Percentiles rank a stretch among this genome's conserved stretches.
Conservation (phyloP, 805 yeast species). For the Nakazawaea ambrosiae region DNA sequence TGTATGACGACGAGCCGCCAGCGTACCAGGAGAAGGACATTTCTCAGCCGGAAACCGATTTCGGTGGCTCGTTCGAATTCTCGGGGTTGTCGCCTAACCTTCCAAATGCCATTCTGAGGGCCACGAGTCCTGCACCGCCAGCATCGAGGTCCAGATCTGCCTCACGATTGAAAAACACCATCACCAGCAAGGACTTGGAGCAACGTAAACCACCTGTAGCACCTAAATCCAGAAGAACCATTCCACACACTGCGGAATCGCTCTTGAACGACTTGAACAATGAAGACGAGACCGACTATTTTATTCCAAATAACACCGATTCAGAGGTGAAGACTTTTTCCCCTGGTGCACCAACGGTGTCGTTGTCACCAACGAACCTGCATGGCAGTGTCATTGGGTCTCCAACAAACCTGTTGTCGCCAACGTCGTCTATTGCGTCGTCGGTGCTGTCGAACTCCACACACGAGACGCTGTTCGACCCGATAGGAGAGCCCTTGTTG, state of each 20-base stretch:
- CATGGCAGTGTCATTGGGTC: background rate
- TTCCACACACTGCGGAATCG: slow-evolving; percentile 10
- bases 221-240: background rate
- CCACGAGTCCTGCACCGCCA: slow-evolving; percentile 20
- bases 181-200: background rate
- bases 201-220: background rate
- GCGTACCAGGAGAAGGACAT: slow-evolving; percentile 15
- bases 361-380: background rate
- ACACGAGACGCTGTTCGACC: slow-evolving; percentile 5
- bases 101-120: slow-evolving; percentile 26
- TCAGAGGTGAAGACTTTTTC: background rate
- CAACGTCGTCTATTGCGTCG: slow-evolving; percentile 1
- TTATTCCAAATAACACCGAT: background rate
- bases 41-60: slow-evolving; percentile 23
- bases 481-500: slow-evolving; percentile 10
- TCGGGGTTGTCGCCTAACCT: slow-evolving; percentile 25
- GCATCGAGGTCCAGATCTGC: background rate
- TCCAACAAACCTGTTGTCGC: background rate
- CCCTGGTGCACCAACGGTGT: background rate
- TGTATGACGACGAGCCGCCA: slow-evolving; percentile 14
- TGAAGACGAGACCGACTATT: background rate
- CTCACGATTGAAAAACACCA: background rate
- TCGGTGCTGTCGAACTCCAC: slow-evolving; percentile 1
- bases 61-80: slow-evolving; percentile 18
- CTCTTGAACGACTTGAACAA: slow-evolving; percentile 6